phyloP scores from a whole-genome alignment of 345 rosid species.

The Linum tenue region DNA sequence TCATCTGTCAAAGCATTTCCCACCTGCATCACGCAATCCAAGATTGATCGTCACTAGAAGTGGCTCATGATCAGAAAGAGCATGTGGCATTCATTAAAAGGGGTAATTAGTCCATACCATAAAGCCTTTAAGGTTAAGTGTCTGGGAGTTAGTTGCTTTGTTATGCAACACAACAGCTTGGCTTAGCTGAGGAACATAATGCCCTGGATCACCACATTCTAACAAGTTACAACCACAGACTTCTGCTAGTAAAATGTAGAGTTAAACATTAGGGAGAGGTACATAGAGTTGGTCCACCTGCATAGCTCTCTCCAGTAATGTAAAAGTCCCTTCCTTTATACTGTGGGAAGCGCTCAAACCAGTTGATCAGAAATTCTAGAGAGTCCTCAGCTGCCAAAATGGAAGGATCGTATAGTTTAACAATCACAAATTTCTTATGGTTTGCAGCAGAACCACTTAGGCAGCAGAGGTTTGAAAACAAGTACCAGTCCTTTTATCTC shows the following conservation, averaged over 20 bases:
- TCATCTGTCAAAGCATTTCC: conserved; percentile 93
- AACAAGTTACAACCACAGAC: neutral
- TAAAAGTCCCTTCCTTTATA: conserved; percentile 83
- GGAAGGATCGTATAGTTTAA: conserved; percentile 2
- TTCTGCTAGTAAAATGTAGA: neutral
- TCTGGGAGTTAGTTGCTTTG: conserved; percentile 26
- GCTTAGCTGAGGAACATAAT: conserved; percentile 93
- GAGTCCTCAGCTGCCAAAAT: conserved; percentile 62
- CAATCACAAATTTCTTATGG: neutral
- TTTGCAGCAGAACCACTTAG: conserved; percentile 15
- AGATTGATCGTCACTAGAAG: conserved; percentile 6
- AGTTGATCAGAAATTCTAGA: conserved; percentile 54
- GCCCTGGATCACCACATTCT: conserved; percentile 40
- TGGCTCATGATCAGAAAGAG: neutral
- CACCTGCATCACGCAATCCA: conserved; percentile 42
- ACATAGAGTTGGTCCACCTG: conserved; percentile 33
- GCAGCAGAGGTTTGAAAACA: conserved; percentile 17
- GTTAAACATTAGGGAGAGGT: neutral
- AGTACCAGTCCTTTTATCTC: conserved; percentile 51
- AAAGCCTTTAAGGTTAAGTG: conserved; percentile 76
- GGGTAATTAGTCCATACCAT: conserved; percentile 38
- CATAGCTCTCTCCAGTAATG: conserved; percentile 86
- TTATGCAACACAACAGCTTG: conserved; percentile 60
- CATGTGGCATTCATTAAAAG: conserved; percentile 2
- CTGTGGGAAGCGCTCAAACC: conserved; percentile 91